Percentiles rank a stretch among this genome's conserved stretches.
phyloP scores from a whole-genome alignment of 257 asterid species.

The Solanum pennellii region DNA sequence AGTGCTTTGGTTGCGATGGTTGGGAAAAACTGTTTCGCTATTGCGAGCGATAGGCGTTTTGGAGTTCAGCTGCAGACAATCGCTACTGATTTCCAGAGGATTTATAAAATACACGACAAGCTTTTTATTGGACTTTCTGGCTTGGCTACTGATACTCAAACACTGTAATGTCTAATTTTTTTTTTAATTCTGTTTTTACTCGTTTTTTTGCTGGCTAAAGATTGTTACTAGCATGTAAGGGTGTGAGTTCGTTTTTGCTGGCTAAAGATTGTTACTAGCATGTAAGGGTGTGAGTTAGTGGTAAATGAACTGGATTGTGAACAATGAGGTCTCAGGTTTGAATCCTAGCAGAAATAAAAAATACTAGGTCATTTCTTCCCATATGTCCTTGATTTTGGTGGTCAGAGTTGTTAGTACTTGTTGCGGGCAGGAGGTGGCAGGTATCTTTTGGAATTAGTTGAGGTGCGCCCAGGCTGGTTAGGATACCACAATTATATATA shows the following conservation, averaged over 20 bases:
- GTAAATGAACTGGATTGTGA: background rate
- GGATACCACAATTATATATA: background rate
- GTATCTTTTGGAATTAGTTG: background rate
- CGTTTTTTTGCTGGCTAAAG: background rate
- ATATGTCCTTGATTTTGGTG: background rate
- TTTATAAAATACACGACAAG: constrained; percentile 64
- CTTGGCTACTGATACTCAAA: constrained; percentile 85
- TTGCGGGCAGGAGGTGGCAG: fast-evolving
- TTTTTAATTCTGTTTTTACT: background rate
- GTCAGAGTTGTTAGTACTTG: background rate
- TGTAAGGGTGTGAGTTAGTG: background rate
- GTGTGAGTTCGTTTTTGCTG: background rate
- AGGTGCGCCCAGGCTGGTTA: background rate
- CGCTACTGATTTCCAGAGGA: constrained; percentile 82
- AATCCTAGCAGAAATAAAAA: background rate
- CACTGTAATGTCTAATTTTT: constrained; percentile 32
- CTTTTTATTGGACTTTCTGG: constrained; percentile 85
- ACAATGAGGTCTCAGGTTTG: background rate
- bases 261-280: background rate
- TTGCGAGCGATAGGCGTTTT: constrained; percentile 85
- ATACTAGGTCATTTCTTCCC: background rate
- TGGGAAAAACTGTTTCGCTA: constrained; percentile 90
- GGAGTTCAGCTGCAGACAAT: constrained; percentile 91
- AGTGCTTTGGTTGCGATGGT: constrained; percentile 97
- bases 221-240: background rate